A percentile compares a stretch with the other conserved stretches of the same genome.
These are phyloP conservation scores for Curvularia spicifera DNA, from an alignment of 2,329 filamentous ascomycete genomes.

Conservation along the genomic window DNA sequence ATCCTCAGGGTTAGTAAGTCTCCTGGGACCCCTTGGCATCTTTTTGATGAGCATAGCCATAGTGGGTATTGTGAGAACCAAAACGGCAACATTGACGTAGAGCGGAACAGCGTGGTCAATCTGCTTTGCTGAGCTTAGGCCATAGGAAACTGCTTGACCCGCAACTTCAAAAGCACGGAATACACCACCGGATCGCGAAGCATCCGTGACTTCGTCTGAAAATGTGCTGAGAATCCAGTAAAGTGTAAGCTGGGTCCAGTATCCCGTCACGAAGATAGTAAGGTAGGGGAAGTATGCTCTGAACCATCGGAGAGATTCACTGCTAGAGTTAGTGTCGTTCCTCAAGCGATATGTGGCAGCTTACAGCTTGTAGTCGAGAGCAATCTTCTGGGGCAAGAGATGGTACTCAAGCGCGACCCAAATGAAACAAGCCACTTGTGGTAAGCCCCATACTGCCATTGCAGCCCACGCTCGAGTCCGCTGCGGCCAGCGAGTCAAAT, in stretches of 20 bases:
- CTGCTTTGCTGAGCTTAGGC: constrained; percentile 16
- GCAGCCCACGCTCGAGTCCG: constrained; percentile 15
- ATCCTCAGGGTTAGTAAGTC: not conserved
- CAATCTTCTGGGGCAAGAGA: constrained; percentile 5
- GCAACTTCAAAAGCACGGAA: constrained; percentile 20
- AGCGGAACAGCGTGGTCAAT: constrained; percentile 12
- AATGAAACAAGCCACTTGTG: constrained; percentile 15
- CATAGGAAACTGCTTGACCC: constrained; percentile 19
- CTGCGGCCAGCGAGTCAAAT: constrained; percentile 10
- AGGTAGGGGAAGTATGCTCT: constrained; percentile 16
- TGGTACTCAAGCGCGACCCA: constrained; percentile 18
- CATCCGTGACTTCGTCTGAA: constrained; percentile 10
- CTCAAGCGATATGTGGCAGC: not conserved
- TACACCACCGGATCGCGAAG: constrained; percentile 12
- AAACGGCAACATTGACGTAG: constrained; percentile 14
- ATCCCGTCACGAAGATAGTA: constrained; percentile 10
- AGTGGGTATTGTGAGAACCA: constrained; percentile 13
- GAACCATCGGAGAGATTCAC: constrained; percentile 10
- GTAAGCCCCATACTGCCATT: constrained; percentile 10
- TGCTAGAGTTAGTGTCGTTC: not conserved
- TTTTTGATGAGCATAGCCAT: constrained; percentile 15
- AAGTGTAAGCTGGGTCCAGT: constrained; percentile 17
- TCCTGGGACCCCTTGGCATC: constrained; percentile 8
- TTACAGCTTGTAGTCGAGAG: constrained; percentile 13
- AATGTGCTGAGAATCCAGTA: constrained; percentile 19